phyloP scores from a whole-genome alignment of 73 alveolate genomes.

The Paraurostyla sp. region DNA sequence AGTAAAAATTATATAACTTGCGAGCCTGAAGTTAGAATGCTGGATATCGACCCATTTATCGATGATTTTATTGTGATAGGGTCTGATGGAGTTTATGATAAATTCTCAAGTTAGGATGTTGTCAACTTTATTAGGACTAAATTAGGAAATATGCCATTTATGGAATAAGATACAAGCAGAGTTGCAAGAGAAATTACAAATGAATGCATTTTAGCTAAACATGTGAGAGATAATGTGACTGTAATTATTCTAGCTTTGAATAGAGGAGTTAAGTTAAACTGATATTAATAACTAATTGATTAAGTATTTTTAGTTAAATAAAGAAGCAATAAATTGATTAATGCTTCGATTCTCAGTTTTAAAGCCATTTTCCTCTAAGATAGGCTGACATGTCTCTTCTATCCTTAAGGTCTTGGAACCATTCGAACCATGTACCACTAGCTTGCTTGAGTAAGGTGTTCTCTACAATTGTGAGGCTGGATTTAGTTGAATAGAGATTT shows the following conservation, averaged over 20 bases:
- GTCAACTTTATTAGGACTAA: conserved; percentile 50
- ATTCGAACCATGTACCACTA: conserved; percentile 49
- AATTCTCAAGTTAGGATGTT: conserved; percentile 65
- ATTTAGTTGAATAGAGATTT: not conserved
- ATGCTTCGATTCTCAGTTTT: not conserved
- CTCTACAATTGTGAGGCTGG: conserved; percentile 60
- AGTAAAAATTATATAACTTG: conserved; percentile 62
- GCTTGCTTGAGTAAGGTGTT: conserved; percentile 1
- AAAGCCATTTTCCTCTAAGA: conserved; percentile 36
- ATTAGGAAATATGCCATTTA: not conserved
- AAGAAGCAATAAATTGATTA: not conserved
- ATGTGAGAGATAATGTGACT: conserved; percentile 65
- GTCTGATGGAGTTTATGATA: conserved; percentile 79
- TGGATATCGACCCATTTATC: conserved; percentile 69
- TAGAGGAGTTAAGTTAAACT: conserved; percentile 46
- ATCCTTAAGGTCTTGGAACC: conserved; percentile 37
- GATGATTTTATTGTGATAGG: conserved; percentile 82
- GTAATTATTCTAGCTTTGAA: conserved; percentile 48
- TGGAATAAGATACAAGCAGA: conserved; percentile 50
- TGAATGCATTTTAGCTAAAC: conserved; percentile 42
- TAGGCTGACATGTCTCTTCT: conserved; percentile 63
- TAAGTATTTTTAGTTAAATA: not conserved
- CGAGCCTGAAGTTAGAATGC: conserved; percentile 82
- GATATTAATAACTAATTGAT: not conserved
- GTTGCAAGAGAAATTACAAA: conserved; percentile 65